Evolutionary conservation across 306 rosid species (phyloP).

Genomic region (Psophocarpus tetragonolobus): DNA sequence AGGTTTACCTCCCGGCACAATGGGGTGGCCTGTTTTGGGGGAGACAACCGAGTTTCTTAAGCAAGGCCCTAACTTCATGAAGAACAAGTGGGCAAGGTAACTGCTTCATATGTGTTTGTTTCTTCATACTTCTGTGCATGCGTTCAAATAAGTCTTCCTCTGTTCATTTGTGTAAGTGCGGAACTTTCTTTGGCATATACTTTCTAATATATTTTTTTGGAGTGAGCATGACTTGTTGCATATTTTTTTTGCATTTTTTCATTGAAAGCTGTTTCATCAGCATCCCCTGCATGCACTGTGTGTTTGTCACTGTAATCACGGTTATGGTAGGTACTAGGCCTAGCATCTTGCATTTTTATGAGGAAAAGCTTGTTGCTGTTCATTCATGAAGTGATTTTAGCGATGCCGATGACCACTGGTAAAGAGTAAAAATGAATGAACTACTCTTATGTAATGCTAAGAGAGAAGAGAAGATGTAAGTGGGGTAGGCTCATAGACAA

Average conservation of each 20-base stretch:
- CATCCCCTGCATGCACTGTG: slow-evolving; percentile 36
- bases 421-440: background rate
- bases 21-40: slow-evolving; percentile 99
- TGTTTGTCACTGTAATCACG: slow-evolving; percentile 1
- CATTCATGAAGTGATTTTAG: slow-evolving; percentile 9
- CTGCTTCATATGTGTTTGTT: background rate
- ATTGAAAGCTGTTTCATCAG: slow-evolving; percentile 14
- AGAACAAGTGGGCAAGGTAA: slow-evolving; percentile 88
- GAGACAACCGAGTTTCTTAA: slow-evolving; percentile 98
- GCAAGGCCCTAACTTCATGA: slow-evolving; percentile 96
- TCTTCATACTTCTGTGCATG: background rate
- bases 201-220: background rate
- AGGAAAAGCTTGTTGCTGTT: background rate
- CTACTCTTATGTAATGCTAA: background rate
- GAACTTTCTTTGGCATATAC: slow-evolving; percentile 1
- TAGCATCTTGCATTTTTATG: slow-evolving; percentile 25
- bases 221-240: background rate
- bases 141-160: background rate
- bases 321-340: slow-evolving; percentile 17
- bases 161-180: background rate
- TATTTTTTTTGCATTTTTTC: slow-evolving; percentile 1
- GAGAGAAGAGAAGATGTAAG: slow-evolving; percentile 12
- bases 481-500: background rate
- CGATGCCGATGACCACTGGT: slow-evolving; percentile 2
- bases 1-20: slow-evolving; percentile 93